Conservation (phyloP, 768 basidiomycete species). For the Tephrocybe sp. region DNA sequence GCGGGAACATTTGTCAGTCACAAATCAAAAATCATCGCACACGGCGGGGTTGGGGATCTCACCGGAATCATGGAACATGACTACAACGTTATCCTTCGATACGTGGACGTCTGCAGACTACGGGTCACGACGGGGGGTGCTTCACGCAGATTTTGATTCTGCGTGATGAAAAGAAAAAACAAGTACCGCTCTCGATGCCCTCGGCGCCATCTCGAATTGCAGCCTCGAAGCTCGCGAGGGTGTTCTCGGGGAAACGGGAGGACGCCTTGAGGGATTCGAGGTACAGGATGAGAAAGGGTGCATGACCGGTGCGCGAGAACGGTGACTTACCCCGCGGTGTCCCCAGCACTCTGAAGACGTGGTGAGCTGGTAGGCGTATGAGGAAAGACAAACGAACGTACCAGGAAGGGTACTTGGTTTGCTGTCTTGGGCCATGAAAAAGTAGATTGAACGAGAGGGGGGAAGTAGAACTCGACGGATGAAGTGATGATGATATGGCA, state of each 20-base stretch:
- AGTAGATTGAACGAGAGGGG: background rate
- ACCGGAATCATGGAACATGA: conserved; percentile 97
- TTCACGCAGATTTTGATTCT: conserved; percentile 17
- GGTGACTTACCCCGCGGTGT: conserved; percentile 44
- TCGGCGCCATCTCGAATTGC: conserved; percentile 95
- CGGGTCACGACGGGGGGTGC: conserved; percentile 34
- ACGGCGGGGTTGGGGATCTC: conserved; percentile 2
- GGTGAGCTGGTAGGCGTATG: background rate
- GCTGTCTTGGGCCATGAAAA: conserved; percentile 9
- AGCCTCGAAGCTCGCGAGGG: conserved; percentile 90
- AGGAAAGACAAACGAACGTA: conserved; percentile 14
- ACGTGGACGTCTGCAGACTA: conserved; percentile 86
- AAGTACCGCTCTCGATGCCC: conserved; percentile 95
- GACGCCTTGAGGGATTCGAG: conserved; percentile 68
- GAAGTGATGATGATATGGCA: background rate
- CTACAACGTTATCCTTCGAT: conserved; percentile 78
- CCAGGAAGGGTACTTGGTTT: conserved; percentile 28
- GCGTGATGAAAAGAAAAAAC: conserved; percentile 30
- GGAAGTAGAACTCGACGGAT: background rate
- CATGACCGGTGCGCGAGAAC: background rate
- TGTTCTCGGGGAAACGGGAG: conserved; percentile 88
- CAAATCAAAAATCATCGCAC: too few species aligned
- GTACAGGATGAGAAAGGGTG: conserved; percentile 1
- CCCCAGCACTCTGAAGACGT: conserved; percentile 62
- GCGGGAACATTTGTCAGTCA: background rate